These are phyloP conservation scores for Tolypocladium inflatum DNA, from an alignment of 2,329 filamentous ascomycete species.

Conservation along the genomic window DNA sequence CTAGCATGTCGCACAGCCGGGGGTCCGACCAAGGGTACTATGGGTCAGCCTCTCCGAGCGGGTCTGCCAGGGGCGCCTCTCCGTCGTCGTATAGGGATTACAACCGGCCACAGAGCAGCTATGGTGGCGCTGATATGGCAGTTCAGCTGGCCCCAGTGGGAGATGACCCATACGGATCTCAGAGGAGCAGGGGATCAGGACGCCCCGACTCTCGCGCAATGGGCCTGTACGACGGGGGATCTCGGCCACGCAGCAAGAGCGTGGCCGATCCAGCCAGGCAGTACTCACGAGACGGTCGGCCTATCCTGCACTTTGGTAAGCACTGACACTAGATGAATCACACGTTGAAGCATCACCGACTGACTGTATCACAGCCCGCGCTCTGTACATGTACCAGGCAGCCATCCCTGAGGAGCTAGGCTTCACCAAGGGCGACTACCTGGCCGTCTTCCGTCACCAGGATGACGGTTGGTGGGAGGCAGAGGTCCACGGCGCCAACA, in stretches of 20 bases:
- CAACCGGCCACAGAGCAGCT: constrained; percentile 41
- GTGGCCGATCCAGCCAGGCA: constrained; percentile 74
- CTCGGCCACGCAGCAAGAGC: constrained; percentile 65
- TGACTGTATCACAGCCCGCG: constrained; percentile 54
- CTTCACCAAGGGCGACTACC: constrained; percentile 84
- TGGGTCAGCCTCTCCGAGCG: constrained; percentile 41
- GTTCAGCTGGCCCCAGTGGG: constrained; percentile 53
- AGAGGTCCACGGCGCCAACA: constrained; percentile 66
- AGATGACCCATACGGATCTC: constrained; percentile 50
- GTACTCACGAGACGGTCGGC: constrained; percentile 75
- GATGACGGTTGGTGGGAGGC: constrained; percentile 99
- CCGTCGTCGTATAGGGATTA: constrained; percentile 39
- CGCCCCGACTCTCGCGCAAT: constrained; percentile 42
- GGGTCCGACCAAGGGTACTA: constrained; percentile 42
- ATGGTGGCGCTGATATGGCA: constrained; percentile 48
- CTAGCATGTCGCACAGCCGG: constrained; percentile 31
- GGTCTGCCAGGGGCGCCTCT: constrained; percentile 35
- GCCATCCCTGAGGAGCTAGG: constrained; percentile 92
- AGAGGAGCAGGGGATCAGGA: constrained; percentile 36
- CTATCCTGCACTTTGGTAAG: constrained; percentile 92
- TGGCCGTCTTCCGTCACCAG: constrained; percentile 82
- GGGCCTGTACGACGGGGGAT: constrained; percentile 46
- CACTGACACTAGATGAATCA: constrained; percentile 9
- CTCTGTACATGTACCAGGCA: constrained; percentile 87
- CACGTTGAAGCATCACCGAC: constrained; percentile 10